These are phyloP conservation scores for Cardamine resedifolia DNA, from an alignment of 345 rosid genomes.

Conservation along the genomic window DNA sequence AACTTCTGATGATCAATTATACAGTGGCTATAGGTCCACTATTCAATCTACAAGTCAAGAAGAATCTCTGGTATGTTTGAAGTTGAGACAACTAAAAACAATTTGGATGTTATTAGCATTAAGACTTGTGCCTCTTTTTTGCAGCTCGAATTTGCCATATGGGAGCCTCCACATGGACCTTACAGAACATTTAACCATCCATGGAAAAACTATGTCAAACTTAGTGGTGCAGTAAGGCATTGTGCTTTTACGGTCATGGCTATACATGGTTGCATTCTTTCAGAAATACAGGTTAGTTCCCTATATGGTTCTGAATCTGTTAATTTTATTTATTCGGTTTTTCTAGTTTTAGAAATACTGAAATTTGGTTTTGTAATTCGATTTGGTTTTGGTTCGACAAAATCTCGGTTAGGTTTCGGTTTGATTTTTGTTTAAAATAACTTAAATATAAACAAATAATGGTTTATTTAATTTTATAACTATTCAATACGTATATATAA, in stretches of 20 bases:
- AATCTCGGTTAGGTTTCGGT: neutral
- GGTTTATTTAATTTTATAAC: neutral
- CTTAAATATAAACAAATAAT: neutral
- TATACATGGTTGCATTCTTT: slow-evolving; percentile 82
- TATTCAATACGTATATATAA: neutral
- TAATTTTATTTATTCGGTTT: neutral
- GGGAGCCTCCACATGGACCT: slow-evolving; percentile 96
- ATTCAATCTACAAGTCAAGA: slow-evolving; percentile 80
- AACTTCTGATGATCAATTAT: slow-evolving; percentile 75
- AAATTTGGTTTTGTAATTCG: neutral
- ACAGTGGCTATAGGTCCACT: slow-evolving; percentile 73
- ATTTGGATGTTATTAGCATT: slow-evolving; percentile 1
- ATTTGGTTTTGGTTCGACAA: neutral
- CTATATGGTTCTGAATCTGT: neutral
- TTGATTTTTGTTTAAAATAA: neutral
- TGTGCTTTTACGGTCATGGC: slow-evolving; percentile 95
- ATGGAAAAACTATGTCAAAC: slow-evolving; percentile 68
- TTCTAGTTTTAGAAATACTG: neutral
- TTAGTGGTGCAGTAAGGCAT: slow-evolving; percentile 83
- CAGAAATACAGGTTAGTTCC: slow-evolving; percentile 86
- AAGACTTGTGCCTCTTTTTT: neutral
- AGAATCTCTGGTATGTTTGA: slow-evolving; percentile 61
- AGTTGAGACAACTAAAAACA: neutral
- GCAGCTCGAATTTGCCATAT: slow-evolving; percentile 69
- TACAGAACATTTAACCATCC: slow-evolving; percentile 68